A percentile compares a stretch with the other conserved stretches of the same genome.
Evolutionary conservation across 768 basidiomycete genomes (phyloP).

Genomic region (Tricholoma hemisulphureum): DNA sequence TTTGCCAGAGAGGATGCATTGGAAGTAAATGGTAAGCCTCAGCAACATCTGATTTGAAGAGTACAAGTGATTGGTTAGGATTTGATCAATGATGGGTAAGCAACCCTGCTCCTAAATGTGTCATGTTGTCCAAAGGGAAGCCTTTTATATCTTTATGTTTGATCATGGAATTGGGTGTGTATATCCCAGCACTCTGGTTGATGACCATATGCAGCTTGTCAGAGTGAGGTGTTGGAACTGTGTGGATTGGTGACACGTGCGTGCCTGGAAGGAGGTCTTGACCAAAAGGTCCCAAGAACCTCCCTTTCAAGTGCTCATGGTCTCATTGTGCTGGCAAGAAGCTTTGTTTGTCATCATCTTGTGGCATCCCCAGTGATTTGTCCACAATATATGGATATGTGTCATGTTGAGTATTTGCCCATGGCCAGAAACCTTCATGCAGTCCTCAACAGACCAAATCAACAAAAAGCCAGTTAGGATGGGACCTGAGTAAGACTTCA

Average conservation of each 20-base stretch:
- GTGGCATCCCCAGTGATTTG: neutral
- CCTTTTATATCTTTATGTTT: constrained; percentile 16
- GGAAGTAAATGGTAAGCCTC: constrained; percentile 33
- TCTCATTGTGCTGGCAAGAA: neutral
- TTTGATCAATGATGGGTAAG: constrained; percentile 8
- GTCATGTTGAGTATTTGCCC: too few species aligned
- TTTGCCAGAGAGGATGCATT: too few species aligned
- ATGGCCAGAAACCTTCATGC: constrained; percentile 41
- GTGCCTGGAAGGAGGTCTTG: constrained; percentile 41
- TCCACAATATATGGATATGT: neutral
- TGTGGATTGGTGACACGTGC: constrained; percentile 37
- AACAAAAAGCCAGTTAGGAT: constrained; percentile 38
- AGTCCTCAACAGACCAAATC: constrained; percentile 25
- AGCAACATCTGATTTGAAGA: constrained; percentile 40
- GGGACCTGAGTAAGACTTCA: constrained; percentile 18
- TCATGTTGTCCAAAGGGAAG: constrained; percentile 33
- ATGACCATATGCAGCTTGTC: constrained; percentile 37
- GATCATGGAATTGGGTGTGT: constrained; percentile 38
- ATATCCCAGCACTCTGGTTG: constrained; percentile 36
- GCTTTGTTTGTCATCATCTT: neutral
- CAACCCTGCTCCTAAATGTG: constrained; percentile 27
- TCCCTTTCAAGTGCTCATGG: constrained; percentile 5
- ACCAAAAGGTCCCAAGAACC: constrained; percentile 33
- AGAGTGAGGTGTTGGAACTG: constrained; percentile 35
- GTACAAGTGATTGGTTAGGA: constrained; percentile 12